These are phyloP conservation scores for Linum trigynum DNA, from an alignment of 345 rosid genomes.

Conservation along the genomic window DNA sequence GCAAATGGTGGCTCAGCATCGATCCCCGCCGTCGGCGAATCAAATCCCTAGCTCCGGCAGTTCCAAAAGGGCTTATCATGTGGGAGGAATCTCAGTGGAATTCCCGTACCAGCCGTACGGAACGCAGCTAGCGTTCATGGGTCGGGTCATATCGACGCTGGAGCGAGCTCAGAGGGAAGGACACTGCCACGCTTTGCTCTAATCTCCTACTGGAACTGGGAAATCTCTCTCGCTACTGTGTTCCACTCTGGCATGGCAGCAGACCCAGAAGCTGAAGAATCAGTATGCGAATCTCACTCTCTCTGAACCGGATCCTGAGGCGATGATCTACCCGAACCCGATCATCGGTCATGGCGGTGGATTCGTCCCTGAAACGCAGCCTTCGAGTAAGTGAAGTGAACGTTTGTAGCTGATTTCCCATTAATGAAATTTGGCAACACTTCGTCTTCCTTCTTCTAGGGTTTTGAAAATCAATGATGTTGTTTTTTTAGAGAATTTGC, in stretches of 20 bases:
- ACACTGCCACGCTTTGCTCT: constrained; percentile 79
- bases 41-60: constrained; percentile 22
- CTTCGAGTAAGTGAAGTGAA: constrained; percentile 39
- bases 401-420: no score
- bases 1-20: neutral
- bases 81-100: constrained; percentile 71
- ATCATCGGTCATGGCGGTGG: constrained; percentile 69
- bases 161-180: constrained; percentile 87
- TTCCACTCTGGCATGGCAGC: constrained; percentile 91
- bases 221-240: constrained; percentile 93
- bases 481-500: constrained; percentile 26
- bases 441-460: neutral
- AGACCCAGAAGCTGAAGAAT: constrained; percentile 35
- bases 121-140: constrained; percentile 90
- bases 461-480: no score
- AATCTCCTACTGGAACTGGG: constrained; percentile 96
- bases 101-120: constrained; percentile 97
- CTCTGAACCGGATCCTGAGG: constrained; percentile 55
- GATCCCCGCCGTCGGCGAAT: neutral
- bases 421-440: no score
- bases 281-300: constrained; percentile 31
- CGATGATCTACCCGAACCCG: constrained; percentile 44
- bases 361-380: constrained; percentile 68
- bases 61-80: constrained; percentile 35
- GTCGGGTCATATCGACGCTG: constrained; percentile 77